These are phyloP conservation scores for Musa itinerans DNA, from an alignment of 176 grass and related monocot genomes.

Conservation along the genomic window DNA sequence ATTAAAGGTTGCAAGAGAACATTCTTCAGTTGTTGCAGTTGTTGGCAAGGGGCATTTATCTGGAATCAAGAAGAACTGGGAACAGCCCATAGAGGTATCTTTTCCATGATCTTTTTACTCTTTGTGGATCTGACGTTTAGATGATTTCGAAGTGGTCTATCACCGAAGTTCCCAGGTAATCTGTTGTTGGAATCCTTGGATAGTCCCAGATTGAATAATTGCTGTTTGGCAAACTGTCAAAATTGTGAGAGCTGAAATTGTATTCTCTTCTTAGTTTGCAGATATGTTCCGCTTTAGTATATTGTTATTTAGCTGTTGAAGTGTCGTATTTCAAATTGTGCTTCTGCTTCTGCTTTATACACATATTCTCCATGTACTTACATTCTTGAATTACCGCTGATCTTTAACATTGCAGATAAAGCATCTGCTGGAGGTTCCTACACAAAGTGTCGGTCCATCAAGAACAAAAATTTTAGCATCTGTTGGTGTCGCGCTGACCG, in stretches of 20 bases:
- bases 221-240: not conserved
- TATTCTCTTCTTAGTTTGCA: not conserved
- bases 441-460: constrained; percentile 32
- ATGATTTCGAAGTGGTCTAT: not conserved
- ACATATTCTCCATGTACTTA: not conserved
- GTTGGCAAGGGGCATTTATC: constrained; percentile 88
- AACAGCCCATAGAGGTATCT: constrained; percentile 68
- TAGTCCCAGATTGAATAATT: not conserved
- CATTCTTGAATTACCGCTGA: not conserved
- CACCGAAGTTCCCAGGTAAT: too few relatives aligned
- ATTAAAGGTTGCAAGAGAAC: constrained; percentile 55
- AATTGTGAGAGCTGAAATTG: not conserved
- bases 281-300: too few relatives aligned
- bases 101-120: not conserved
- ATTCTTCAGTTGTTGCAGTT: constrained; percentile 87
- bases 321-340: not conserved
- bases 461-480: constrained; percentile 65
- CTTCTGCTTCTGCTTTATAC: not conserved
- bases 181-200: too few relatives aligned
- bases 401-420: constrained; percentile 33
- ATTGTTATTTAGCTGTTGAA: not conserved
- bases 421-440: constrained; percentile 56
- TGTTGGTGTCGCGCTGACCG: constrained; percentile 34
- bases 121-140: not conserved
- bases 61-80: constrained; percentile 88